A percentile compares a stretch with the other conserved stretches of the same genome.
phyloP scores from a whole-genome alignment of 2,329 filamentous ascomycete genomes.

The Diaporthe sp. region DNA sequence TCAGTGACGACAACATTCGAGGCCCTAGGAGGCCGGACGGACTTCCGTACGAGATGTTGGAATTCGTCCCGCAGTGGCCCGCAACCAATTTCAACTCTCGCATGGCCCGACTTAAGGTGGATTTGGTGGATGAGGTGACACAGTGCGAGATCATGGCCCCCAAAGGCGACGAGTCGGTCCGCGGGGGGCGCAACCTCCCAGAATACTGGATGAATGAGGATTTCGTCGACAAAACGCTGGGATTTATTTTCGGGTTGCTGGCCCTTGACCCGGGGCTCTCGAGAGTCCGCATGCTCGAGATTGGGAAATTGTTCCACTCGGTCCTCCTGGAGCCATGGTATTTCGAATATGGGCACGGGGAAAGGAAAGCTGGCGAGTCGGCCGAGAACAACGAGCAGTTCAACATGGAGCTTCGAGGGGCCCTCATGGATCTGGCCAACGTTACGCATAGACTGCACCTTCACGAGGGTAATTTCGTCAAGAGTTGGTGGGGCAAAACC shows the following conservation, averaged over 20 bases:
- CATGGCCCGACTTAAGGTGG: not conserved
- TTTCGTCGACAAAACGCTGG: not conserved
- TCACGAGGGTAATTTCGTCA: not conserved
- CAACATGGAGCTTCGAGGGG: not conserved
- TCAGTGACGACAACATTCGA: not conserved
- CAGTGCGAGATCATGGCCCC: not conserved
- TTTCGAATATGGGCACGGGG: not conserved
- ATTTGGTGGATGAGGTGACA: not conserved
- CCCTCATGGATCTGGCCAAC: not conserved
- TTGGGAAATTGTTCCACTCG: constrained; percentile 10
- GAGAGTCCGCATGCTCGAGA: not conserved
- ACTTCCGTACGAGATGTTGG: constrained; percentile 1
- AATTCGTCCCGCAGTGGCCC: not conserved
- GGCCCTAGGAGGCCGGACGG: not conserved
- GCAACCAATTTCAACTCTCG: not conserved
- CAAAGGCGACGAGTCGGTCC: not conserved
- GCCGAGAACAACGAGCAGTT: not conserved
- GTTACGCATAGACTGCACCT: rapidly evolving
- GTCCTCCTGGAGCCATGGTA: constrained; percentile 10
- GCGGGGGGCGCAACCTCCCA: too few relatives aligned
- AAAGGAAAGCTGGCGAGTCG: not conserved
- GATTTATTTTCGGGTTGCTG: not conserved
- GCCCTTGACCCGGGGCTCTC: constrained; percentile 13
- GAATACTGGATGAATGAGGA: not conserved
- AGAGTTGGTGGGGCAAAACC: not conserved